Conservation (phyloP, 345 rosid genomes). For the Brassica juncea region DNA sequence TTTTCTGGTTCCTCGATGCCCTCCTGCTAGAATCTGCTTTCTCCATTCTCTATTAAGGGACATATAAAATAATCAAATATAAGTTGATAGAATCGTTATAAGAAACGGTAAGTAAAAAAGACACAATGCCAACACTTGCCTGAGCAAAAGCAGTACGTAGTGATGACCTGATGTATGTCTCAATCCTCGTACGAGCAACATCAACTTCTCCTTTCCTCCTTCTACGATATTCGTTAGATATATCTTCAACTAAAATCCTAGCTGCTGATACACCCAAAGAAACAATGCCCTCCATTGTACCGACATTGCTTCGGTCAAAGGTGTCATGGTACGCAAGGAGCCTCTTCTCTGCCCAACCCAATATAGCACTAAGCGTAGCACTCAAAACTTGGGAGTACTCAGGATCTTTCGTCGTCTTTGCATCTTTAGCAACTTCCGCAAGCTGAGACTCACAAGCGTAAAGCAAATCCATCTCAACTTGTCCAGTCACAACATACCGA, state of each 20-base stretch:
- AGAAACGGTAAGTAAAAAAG: background rate
- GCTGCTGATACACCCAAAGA: conserved; percentile 89
- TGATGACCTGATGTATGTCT: conserved; percentile 96
- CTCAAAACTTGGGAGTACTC: conserved; percentile 81
- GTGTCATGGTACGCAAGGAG: conserved; percentile 98
- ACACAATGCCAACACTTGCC: conserved; percentile 56
- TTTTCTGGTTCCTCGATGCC: conserved; percentile 75
- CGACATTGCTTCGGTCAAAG: conserved; percentile 63
- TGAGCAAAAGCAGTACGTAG: conserved; percentile 96
- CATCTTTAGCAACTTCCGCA: conserved; percentile 88
- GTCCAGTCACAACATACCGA: conserved; percentile 80
- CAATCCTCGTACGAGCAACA: conserved; percentile 79
- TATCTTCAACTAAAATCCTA: conserved; percentile 87
- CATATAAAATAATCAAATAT: conserved; percentile 2
- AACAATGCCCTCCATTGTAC: conserved; percentile 83
- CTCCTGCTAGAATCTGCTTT: conserved; percentile 96
- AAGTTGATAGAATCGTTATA: background rate
- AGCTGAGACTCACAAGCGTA: conserved; percentile 79
- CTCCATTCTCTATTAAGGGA: conserved; percentile 79
- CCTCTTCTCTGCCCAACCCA: conserved; percentile 98
- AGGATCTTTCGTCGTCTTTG: conserved; percentile 85
- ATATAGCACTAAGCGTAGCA: conserved; percentile 73
- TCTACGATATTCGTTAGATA: conserved; percentile 90
- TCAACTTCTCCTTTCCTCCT: conserved; percentile 84
- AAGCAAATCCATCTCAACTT: conserved; percentile 76